These are phyloP conservation scores for Pseudogymnoascus verrucosus DNA, from an alignment of 2,329 filamentous ascomycete species.

Conservation along the genomic window DNA sequence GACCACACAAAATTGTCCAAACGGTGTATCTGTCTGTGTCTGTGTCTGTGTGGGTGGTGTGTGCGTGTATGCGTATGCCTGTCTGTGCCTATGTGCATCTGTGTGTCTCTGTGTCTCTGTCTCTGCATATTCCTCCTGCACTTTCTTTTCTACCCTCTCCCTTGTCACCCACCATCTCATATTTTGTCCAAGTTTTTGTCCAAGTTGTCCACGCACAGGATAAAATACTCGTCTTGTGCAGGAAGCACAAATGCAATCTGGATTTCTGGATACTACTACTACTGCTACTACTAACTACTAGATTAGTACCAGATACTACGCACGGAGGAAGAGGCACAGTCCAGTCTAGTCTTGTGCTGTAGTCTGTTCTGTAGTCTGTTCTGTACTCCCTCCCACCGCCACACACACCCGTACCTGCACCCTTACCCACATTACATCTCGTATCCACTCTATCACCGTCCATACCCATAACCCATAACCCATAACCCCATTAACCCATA, in stretches of 20 bases:
- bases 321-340: conserved; percentile 4
- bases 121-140: not conserved
- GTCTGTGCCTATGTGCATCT: too few relatives aligned
- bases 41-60: not conserved
- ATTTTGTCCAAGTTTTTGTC: not conserved
- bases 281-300: not conserved
- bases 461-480: not conserved
- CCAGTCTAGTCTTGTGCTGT: not conserved
- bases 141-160: not conserved
- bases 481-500: not conserved
- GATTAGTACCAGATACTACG: not conserved
- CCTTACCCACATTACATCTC: not conserved
- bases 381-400: not conserved
- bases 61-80: not conserved
- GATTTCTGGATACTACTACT: not conserved
- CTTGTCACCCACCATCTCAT: not conserved
- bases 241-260: not conserved
- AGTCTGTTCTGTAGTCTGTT: not conserved
- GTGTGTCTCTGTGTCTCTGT: not conserved
- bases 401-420: not conserved
- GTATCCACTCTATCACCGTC: not conserved
- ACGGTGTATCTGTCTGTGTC: not conserved
- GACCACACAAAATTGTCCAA: not conserved
- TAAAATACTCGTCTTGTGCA: not conserved
- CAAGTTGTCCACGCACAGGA: not conserved